These are phyloP conservation scores for Scortechinia acanthostroma DNA, from an alignment of 2,329 filamentous ascomycete genomes.

Conservation along the genomic window DNA sequence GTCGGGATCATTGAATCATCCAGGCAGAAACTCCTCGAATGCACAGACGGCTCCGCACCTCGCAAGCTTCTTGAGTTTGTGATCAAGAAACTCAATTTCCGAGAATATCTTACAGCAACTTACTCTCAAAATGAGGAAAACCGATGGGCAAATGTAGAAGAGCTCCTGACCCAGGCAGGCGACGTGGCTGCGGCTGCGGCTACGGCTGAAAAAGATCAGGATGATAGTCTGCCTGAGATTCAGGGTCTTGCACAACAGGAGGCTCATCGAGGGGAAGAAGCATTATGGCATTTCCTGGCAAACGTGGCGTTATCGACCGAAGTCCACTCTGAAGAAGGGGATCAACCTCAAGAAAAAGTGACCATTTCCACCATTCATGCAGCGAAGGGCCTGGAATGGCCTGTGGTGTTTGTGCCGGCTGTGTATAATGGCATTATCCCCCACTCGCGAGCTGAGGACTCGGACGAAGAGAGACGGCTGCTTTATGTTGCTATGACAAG, in stretches of 20 bases:
- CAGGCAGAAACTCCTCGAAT: background rate
- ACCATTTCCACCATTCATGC: slow-evolving; percentile 71
- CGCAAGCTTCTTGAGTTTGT: background rate
- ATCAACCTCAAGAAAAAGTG: slow-evolving; percentile 36
- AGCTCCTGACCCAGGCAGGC: slow-evolving; percentile 55
- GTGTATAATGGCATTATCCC: slow-evolving; percentile 66
- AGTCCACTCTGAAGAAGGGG: slow-evolving; percentile 31
- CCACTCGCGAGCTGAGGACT: slow-evolving; percentile 64
- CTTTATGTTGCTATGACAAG: slow-evolving; percentile 71
- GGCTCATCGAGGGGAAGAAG: slow-evolving; percentile 25
- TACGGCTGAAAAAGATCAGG: background rate
- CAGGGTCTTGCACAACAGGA: slow-evolving; percentile 50
- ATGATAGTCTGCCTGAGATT: slow-evolving; percentile 29
- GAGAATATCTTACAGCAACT: slow-evolving; percentile 47
- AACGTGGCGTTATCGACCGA: slow-evolving; percentile 49
- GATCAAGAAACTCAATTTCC: slow-evolving; percentile 41
- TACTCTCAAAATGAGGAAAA: slow-evolving; percentile 52
- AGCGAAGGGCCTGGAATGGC: slow-evolving; percentile 70
- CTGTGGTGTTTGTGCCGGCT: slow-evolving; percentile 65
- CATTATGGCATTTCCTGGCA: slow-evolving; percentile 53
- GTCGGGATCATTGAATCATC: background rate
- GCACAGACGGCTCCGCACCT: background rate
- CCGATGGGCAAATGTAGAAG: slow-evolving; percentile 62
- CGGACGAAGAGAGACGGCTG: slow-evolving; percentile 61
- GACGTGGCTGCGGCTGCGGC: slow-evolving; percentile 32